These are phyloP conservation scores for Hanseniaspora lachancei DNA, from an alignment of 805 yeast species.

Conservation along the genomic window DNA sequence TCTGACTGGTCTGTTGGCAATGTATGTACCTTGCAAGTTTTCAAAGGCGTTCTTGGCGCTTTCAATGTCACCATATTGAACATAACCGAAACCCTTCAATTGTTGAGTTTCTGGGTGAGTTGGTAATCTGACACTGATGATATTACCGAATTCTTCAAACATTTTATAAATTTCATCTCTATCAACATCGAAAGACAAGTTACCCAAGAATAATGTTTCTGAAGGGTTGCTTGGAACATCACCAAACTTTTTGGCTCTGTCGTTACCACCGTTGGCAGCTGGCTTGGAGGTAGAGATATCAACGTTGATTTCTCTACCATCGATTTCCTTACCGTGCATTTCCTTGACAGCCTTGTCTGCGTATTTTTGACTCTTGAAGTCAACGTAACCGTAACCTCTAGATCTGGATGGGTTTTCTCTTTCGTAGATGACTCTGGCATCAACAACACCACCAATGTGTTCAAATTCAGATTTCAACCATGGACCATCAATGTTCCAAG, in stretches of 20 bases:
- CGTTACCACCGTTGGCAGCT: slow-evolving; percentile 39
- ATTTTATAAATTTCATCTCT: slow-evolving; percentile 63
- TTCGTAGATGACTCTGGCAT: slow-evolving; percentile 90
- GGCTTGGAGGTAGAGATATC: slow-evolving; percentile 85
- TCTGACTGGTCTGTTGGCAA: slow-evolving; percentile 88
- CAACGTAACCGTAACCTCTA: slow-evolving; percentile 96
- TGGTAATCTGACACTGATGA: slow-evolving; percentile 85
- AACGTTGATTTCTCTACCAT: slow-evolving; percentile 90
- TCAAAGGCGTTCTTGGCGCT: slow-evolving; percentile 84
- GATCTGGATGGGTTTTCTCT: slow-evolving; percentile 75
- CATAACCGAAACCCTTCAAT: slow-evolving; percentile 98
- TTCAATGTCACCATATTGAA: slow-evolving; percentile 73
- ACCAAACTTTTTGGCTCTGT: slow-evolving; percentile 82
- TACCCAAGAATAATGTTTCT: slow-evolving; percentile 92
- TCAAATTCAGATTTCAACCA: slow-evolving; percentile 85
- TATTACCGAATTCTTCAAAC: slow-evolving; percentile 68
- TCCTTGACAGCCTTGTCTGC: slow-evolving; percentile 81
- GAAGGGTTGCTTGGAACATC: slow-evolving; percentile 86
- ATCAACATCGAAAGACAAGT: slow-evolving; percentile 80
- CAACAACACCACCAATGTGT: slow-evolving; percentile 61
- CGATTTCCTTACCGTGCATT: slow-evolving; percentile 87
- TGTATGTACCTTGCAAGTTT: slow-evolving; percentile 74
- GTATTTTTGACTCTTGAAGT: slow-evolving; percentile 58
- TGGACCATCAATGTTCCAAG: slow-evolving; percentile 93
- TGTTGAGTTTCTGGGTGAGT: slow-evolving; percentile 98